Evolutionary conservation across 495 filamentous ascomycete species (phyloP), one percentile per base, ranked within the genome.

Genomic region (Extremus antarcticus): DNA sequence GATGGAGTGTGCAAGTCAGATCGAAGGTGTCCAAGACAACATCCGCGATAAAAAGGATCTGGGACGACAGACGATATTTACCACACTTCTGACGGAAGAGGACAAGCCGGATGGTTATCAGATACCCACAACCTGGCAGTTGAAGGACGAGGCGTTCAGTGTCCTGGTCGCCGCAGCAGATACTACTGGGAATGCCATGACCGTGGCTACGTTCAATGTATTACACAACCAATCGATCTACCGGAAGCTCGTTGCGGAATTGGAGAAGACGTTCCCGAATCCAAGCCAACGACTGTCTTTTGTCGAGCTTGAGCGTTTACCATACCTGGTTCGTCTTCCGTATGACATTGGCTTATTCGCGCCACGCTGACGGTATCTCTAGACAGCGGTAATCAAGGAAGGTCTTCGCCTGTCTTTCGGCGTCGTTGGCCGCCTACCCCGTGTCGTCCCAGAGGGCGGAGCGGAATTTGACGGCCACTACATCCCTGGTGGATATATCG

Each of bases 121-220:
- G 20, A 25, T 49, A 2, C 46, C 46, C 8, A 16, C 19, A 16
- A 49, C 17, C 4, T 24, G 19, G 46, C 46, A 49, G 23, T n/a
- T 49, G 17, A 49, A 49, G 21, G 46, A 49, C 24, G 46, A 49
- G 21, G 46, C 46, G 46, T 49, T 22, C 23, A 49, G 46, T 22
- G 32, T 48, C 24, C 43, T 68, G 10, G 66, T 55, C 2, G 72
- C 69, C 2, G 66, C 69, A 0, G 52, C 69, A 0, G 73, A 74
- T 50, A 76, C 71, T 0, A 74, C 73, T 0, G 71, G 69, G 0
- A 67, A 70, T 55, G 69, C 72, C 0, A 57, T 67, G 50, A 69
- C 58, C 0, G 58, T 71, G n/a, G 66, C 70, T 22, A 43, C 64
- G 0, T 74, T 68, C 47, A 59, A 74, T 39, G 63, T 71, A 9